These are phyloP conservation scores for Calonectria multiphialidica DNA, from an alignment of 2,329 filamentous ascomycete species.

Conservation along the genomic window DNA sequence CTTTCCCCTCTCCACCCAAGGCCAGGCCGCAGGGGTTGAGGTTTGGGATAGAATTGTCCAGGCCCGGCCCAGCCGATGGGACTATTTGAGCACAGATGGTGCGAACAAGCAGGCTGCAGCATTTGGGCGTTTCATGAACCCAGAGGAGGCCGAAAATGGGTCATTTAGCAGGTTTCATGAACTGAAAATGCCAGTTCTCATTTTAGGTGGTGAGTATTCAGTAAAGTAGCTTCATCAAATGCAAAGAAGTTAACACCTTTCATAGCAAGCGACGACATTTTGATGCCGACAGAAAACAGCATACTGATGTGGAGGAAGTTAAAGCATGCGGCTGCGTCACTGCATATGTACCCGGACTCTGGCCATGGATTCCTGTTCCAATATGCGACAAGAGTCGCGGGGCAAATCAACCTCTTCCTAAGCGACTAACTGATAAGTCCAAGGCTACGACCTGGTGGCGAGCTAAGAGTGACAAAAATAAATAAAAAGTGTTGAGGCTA, in stretches of 20 bases:
- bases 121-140: conserved; percentile 51
- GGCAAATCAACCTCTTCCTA: conserved; percentile 49
- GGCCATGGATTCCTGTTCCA: conserved; percentile 53
- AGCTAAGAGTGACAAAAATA: too few species aligned
- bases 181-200: conserved; percentile 51
- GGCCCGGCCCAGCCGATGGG: conserved; percentile 40
- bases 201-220: conserved; percentile 47
- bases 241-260: conserved; percentile 24
- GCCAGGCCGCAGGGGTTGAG: conserved; percentile 46
- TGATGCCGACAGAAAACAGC: conserved; percentile 53
- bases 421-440: conserved; percentile 6
- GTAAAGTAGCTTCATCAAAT: accelerated
- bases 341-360: conserved; percentile 51
- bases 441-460: too few species aligned
- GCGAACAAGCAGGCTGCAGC: conserved; percentile 47
- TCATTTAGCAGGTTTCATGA: conserved; percentile 49
- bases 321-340: conserved; percentile 43
- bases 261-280: conserved; percentile 48
- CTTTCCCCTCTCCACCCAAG: conserved; percentile 46
- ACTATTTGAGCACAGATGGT: conserved; percentile 41
- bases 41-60: conserved; percentile 50
- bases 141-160: conserved; percentile 44
- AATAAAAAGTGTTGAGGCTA: too few species aligned
- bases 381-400: conserved; percentile 47
- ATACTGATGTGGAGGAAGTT: conserved; percentile 52